Conservation (phyloP, 257 asterid species). For the Gentiana straminea region DNA sequence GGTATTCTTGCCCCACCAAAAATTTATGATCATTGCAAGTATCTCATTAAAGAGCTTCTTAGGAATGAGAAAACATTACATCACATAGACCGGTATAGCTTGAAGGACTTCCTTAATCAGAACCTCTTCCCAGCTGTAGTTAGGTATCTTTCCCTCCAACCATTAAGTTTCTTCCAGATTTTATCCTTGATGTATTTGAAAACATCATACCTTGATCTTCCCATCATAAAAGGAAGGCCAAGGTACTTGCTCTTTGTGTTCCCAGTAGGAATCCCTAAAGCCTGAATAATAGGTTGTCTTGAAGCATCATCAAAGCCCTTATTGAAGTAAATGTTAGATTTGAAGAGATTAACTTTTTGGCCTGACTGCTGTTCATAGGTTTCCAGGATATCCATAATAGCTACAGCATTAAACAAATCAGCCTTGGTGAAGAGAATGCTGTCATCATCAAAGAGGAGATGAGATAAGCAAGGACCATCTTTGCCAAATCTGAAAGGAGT, state of each 20-base stretch:
- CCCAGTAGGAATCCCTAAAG: not conserved
- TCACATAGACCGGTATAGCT: too few species aligned
- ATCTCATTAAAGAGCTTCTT: not conserved
- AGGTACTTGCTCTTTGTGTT: not conserved
- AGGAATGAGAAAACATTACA: too few species aligned
- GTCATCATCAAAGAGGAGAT: not conserved
- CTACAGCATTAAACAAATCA: not conserved
- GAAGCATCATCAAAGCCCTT: not conserved
- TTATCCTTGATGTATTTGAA: not conserved
- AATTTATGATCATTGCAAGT: not conserved
- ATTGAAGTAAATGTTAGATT: not conserved
- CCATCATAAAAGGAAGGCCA: not conserved
- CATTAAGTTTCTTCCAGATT: not conserved
- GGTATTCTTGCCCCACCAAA: not conserved
- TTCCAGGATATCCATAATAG: not conserved
- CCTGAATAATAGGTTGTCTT: not conserved
- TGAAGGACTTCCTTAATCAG: too few species aligned
- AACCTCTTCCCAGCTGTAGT: too few species aligned
- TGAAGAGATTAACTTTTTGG: not conserved
- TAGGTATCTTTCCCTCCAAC: too few species aligned
- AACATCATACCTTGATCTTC: not conserved
- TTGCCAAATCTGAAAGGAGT: not conserved
- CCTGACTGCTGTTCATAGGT: not conserved
- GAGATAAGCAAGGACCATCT: not conserved
- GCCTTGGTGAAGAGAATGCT: not conserved